Evolutionary conservation across 2,329 filamentous ascomycete species (phyloP), one percentile per base, ranked within the genome.

Genomic region (Hypoxylon sp.): DNA sequence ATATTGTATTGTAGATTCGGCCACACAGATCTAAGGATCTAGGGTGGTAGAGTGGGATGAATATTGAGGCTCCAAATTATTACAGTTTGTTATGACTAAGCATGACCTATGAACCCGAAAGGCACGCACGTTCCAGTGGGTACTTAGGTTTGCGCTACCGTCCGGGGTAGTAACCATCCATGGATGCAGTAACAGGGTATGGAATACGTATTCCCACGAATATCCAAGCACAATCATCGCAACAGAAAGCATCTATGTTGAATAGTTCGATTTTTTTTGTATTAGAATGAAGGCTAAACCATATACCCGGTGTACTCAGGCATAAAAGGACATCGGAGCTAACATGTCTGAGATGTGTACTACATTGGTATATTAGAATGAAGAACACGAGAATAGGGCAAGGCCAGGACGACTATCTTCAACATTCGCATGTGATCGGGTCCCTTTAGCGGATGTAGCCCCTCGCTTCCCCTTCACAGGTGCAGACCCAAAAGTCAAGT

Each of bases 401-500:
- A 57, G 54, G 54, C 54, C 35, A 47, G 5, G 13, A 61, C 24
- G 59, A n/a, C 42, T 37, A 19, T 37, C 26, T 60, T 51, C 31
- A 24, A 24, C 35, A 26, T 37, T 51, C 52, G 57, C 64, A 70
- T 70, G 64, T 67, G 67, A 70, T 63, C 33, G 24, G n/a, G 58
- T 39, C 50, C 57, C 29, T 44, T 31, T 31, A 61, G 53, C 22
- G 39, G 31, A 67, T 37, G 52, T 58, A 54, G 48, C 52, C 59
- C 44, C 35, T 57, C 37, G 9, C 19, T 35, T 51, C 33, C 33
- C 39, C 26, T 39, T 47, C 47, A 33, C 42, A 47, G 29, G 19
- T 29, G 53, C 17, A 52, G 66, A 31, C 52, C 47, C 33, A 35
- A 54, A 68, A 68, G 68, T 68, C 68, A 70, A 70, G 68, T 70